phyloP scores from a whole-genome alignment of 176 grass and related monocot species.

The Rhynchospora pubera region DNA sequence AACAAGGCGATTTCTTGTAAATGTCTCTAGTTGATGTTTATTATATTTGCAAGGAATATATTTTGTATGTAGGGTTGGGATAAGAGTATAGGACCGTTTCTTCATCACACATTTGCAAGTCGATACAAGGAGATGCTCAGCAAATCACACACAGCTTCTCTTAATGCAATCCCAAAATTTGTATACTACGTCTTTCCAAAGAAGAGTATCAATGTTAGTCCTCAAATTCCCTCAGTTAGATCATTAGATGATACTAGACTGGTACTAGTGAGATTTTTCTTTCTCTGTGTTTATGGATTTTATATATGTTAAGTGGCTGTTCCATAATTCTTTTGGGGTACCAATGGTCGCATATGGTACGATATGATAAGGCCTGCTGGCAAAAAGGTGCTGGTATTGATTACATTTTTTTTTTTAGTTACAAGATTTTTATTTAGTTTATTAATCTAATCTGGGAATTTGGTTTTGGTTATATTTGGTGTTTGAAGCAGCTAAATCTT shows the following conservation, averaged over 20 bases:
- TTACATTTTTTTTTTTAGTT: background rate
- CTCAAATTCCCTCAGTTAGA: background rate
- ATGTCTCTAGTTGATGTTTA: background rate
- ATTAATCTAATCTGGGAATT: background rate
- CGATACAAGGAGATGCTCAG: slow-evolving; percentile 91
- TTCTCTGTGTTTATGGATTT: background rate
- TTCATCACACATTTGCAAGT: slow-evolving; percentile 60
- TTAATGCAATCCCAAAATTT: slow-evolving; percentile 54
- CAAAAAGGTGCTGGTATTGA: background rate
- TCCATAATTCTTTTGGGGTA: background rate
- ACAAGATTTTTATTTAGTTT: background rate
- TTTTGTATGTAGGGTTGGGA: slow-evolving; percentile 54
- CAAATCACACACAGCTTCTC: slow-evolving; percentile 71
- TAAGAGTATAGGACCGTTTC: slow-evolving; percentile 66
- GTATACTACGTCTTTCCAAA: slow-evolving; percentile 65
- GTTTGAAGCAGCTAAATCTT: slow-evolving; percentile 67
- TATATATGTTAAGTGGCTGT: background rate
- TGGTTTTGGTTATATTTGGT: slow-evolving; percentile 20
- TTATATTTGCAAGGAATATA: background rate
- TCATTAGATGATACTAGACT: background rate
- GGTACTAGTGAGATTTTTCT: background rate
- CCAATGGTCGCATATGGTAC: background rate
- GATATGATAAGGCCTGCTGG: background rate
- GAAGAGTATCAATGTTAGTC: slow-evolving; percentile 54
- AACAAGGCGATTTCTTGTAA: background rate